These are phyloP conservation scores for Eutrema yunnanense DNA, from an alignment of 345 rosid species.

Conservation along the genomic window DNA sequence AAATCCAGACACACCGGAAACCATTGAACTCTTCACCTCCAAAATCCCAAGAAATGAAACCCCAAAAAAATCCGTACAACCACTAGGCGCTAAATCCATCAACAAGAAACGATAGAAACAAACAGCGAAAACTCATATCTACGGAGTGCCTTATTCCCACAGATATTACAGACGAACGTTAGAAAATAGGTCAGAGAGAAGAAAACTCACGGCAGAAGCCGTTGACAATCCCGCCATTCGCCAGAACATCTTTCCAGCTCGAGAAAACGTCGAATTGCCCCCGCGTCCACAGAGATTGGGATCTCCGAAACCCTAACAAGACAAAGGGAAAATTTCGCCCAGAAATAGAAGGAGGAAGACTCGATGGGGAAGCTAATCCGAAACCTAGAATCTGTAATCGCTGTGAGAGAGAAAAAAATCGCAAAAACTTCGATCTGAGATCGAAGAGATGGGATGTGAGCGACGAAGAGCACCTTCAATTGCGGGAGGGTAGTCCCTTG, in stretches of 20 bases:
- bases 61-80: neutral
- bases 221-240: conserved; percentile 91
- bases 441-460: conserved; percentile 25
- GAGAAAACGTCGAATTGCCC: conserved; percentile 15
- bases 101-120: neutral
- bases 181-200: conserved; percentile 2
- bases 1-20: neutral
- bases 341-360: neutral
- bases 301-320: conserved; percentile 43
- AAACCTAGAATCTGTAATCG: conserved; percentile 12
- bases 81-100: neutral
- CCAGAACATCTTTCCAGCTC: conserved; percentile 71
- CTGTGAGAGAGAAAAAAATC: neutral
- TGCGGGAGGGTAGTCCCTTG: conserved; percentile 28
- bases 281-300: conserved; percentile 30
- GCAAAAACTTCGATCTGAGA: conserved; percentile 20
- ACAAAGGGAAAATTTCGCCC: neutral
- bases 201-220: conserved; percentile 76
- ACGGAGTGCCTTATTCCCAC: neutral
- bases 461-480: conserved; percentile 27
- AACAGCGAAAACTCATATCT: neutral
- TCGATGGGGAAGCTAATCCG: conserved; percentile 5
- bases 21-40: neutral
- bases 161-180: neutral
- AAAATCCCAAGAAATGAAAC: conserved; percentile 4